A percentile compares a stretch with the other conserved stretches of the same genome.
phyloP scores from a whole-genome alignment of 345 rosid genomes.

The Citrus sp. region DNA sequence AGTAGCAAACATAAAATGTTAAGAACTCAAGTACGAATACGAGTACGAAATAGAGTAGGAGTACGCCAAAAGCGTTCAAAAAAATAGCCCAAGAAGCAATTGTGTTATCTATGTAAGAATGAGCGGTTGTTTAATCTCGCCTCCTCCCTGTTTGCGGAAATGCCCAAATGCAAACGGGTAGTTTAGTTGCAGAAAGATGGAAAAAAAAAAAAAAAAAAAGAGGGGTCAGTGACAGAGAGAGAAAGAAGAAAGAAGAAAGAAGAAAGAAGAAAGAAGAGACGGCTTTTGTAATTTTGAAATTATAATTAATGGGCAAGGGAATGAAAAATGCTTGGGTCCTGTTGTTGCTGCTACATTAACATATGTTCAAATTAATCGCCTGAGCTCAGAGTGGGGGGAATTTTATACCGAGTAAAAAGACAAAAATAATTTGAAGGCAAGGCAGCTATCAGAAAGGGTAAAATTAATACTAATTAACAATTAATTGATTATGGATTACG shows the following conservation, averaged over 20 bases:
- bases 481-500: not conserved
- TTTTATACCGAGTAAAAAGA: not conserved
- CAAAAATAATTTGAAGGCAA: not conserved
- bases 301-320: too few species aligned
- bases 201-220: not conserved
- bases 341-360: too few species aligned
- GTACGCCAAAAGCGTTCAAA: not conserved
- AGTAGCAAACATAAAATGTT: not conserved
- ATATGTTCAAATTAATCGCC: slow-evolving; percentile 5
- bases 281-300: slow-evolving; percentile 2
- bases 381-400: not conserved
- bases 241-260: not conserved
- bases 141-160: not conserved
- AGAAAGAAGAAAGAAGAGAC: not conserved
- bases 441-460: too few species aligned
- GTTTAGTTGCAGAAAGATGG: not conserved
- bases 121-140: not conserved
- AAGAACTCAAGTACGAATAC: not conserved
- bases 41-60: not conserved
- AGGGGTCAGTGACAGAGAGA: not conserved
- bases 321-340: too few species aligned
- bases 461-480: too few species aligned
- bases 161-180: not conserved
- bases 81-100: not conserved
- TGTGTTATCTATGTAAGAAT: not conserved